Conservation (phyloP, 164 flowering plant genomes). For the Macadamia integrifolia region DNA sequence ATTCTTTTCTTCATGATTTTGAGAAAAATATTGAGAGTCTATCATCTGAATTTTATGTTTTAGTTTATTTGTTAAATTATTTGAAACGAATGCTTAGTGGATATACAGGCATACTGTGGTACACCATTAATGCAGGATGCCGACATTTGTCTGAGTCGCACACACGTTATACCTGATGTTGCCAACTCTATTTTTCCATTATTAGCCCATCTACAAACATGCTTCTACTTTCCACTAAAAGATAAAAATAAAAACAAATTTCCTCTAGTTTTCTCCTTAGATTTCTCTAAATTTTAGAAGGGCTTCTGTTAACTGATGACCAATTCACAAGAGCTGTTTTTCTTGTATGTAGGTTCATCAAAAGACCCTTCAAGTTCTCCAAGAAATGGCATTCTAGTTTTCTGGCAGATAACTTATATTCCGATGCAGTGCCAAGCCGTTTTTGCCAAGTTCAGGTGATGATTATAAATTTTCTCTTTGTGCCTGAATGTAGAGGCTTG, state of each 20-base stretch:
- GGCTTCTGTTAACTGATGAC: background rate
- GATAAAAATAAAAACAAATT: too few species aligned
- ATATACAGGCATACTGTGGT: background rate
- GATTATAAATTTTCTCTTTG: too few species aligned
- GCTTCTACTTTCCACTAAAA: too few species aligned
- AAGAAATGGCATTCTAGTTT: slow-evolving; percentile 77
- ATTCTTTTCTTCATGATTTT: background rate
- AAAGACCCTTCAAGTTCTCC: slow-evolving; percentile 79
- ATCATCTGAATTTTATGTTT: background rate
- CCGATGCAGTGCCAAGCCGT: background rate
- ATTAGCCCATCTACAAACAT: too few species aligned
- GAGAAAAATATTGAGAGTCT: background rate
- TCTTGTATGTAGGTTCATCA: slow-evolving; percentile 70
- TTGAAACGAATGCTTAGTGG: background rate
- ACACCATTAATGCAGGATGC: background rate
- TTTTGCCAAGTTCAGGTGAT: background rate
- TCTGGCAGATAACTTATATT: background rate
- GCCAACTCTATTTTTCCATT: too few species aligned
- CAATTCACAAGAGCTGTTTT: background rate
- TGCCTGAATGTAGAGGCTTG: too few species aligned
- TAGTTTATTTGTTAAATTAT: background rate
- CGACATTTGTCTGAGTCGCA: background rate
- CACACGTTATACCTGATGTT: too few species aligned
- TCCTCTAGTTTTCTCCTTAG: too few species aligned
- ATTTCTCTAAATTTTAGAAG: too few species aligned